Evolutionary conservation across 139 green algal species (phyloP), one percentile per base, ranked within the genome.

Genomic region (Trebouxia sp.): DNA sequence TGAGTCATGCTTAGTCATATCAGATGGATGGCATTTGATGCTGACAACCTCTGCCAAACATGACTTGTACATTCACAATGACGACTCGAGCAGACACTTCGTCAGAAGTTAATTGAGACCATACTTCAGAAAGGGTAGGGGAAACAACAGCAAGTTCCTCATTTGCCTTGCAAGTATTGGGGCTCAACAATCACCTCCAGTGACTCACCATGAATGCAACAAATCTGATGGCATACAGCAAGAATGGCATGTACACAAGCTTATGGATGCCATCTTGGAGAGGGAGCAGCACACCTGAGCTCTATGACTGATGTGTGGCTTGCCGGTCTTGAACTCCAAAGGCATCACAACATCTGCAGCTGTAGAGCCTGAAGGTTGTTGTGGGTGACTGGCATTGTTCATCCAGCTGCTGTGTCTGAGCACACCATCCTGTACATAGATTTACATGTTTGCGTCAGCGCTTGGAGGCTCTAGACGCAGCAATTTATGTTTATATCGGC

Each of bases 261-360:
- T n/a, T n/a, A n/a, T n/a, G n/a, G n/a, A 70, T 94, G 87, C 11
- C 12, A 50, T 22, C 35, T 2, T 5, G 39, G 38, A 35, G 6
- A 15, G 3, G 12, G 20, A 20, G 24, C 37, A 14, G 22, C 15
- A 0, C 79, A 95, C 91, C 90, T 98, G 94, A 10, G 89, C 91
- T 5, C 77, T 62, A 83, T 97, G 92, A 30, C 72, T 86, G 30
- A 87, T 75, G 76, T 92, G 87, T 12, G 87, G 48, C 50, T 90
- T 91, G 6, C 95, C 96, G 24, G 91, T 97, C 88, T 99, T 99
- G 86, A 98, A 93, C 83, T 99, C 96, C 74, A 99, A 91, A 0
- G 96, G 96, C n/a, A 88, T 88, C 65, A 98, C 80, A 17, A 90
- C 20, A 22, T 35, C n/a, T 9, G 5, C 32, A 14, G 11, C 15